Base-by-base conservation (phyloP, 2,329 filamentous ascomycete species). In the Aspergillus fumigatiaffinis region DNA sequence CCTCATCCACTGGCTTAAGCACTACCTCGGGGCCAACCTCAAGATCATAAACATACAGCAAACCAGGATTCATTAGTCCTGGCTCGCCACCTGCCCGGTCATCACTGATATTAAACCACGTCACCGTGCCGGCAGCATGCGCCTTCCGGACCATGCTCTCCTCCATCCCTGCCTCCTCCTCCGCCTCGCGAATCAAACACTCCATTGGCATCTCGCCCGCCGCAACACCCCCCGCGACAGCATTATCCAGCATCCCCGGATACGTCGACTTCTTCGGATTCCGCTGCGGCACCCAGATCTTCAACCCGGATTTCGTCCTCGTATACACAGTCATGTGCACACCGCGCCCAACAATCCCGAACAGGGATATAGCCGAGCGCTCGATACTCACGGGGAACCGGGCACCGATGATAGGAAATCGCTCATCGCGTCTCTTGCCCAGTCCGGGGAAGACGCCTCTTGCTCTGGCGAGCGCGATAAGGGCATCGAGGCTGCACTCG, bases 241-340 rank as follows among this genome's bases (percentile, higher is more conserved):
- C 49, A 51, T 58, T 58, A 41, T 58, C 56, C 26, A 58, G 23
- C 28, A 52, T 21, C 1, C 53, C 53, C 9, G 53, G 53, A 32
- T 52, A 58, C 1, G 53, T 50, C 3, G 44, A 29, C 50, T 58
- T 58, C 8, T 51, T 50, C 9, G 20, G n/a, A 21, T 52, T 52
- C 10, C 56, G 53, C 50, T 50, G 49, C 4, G 56, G 53, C 17
- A 58, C 47, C 56, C 56, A 58, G 26, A 58, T 52, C 46, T 52
- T 55, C 25, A 52, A 7, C 12, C 46, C 53, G 0, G 53, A 25
- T 0, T 21, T 35, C 3, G 50, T 52, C 25, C 50, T 26, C 3
- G 53, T 50, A 12, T 58, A 58, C 6, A 51, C 56, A 3, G 56
- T 58, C 56, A 58, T 35, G 26, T 58, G 56, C 5, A 58, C 56